These are phyloP conservation scores for Pichia sp. DNA, from an alignment of 1,139 yeast genomes.

Conservation along the genomic window DNA sequence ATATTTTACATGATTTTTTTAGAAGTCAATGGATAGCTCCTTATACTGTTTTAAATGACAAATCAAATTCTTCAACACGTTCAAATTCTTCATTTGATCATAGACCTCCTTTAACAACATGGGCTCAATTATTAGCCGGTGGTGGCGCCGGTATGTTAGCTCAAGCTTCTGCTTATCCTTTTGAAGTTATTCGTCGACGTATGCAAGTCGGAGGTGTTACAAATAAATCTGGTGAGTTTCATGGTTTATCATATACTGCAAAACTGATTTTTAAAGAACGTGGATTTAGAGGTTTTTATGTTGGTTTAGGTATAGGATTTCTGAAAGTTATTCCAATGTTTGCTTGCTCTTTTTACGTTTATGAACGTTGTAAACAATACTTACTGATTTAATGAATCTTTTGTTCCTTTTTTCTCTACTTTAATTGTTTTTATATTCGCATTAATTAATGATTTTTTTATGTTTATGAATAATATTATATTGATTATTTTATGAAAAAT, in stretches of 20 bases:
- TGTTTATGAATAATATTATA: too few relatives aligned
- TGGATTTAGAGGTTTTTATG: constrained; percentile 83
- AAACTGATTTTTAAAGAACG: constrained; percentile 58
- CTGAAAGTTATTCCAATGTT: constrained; percentile 95
- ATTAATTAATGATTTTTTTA: too few relatives aligned
- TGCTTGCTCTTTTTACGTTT: constrained; percentile 91
- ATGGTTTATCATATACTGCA: constrained; percentile 48
- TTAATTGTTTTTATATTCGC: background rate
- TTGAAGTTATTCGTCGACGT: constrained; percentile 89
- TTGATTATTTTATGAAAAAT: too few relatives aligned
- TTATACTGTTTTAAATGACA: constrained; percentile 44
- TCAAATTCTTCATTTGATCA: constrained; percentile 40
- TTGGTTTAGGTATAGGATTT: constrained; percentile 92
- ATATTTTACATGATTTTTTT: constrained; percentile 78
- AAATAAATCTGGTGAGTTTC: constrained; percentile 50
- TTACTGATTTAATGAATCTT: constrained; percentile 17
- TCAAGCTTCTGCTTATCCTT: constrained; percentile 95
- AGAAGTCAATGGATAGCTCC: constrained; percentile 49
- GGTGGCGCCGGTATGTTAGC: constrained; percentile 92
- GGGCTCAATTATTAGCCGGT: constrained; percentile 93
- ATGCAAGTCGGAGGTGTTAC: constrained; percentile 92
- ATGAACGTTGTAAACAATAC: constrained; percentile 68
- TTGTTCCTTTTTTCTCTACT: background rate
- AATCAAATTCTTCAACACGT: constrained; percentile 7
- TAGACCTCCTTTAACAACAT: constrained; percentile 66